Evolutionary conservation across 441 rosid genomes (phyloP).

Genomic region (Flueggea neowawraea): DNA sequence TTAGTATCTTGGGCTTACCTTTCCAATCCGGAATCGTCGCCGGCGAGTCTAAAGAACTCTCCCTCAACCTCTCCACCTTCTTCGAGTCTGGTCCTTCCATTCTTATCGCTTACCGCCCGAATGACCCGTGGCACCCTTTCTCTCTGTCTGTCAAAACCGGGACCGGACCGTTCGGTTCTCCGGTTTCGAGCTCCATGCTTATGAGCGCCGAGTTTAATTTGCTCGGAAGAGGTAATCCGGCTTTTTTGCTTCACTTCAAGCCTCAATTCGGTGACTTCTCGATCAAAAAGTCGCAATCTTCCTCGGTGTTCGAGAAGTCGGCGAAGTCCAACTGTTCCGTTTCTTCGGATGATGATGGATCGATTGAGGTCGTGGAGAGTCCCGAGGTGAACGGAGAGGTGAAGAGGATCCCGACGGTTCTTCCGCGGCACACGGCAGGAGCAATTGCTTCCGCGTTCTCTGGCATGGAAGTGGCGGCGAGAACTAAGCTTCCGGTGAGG

Average conservation of each 20-base stretch:
- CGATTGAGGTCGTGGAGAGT: conserved; percentile 63
- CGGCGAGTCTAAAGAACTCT: conserved; percentile 78
- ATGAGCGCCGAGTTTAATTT: conserved; percentile 92
- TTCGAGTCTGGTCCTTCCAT: conserved; percentile 80
- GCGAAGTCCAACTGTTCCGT: conserved; percentile 20
- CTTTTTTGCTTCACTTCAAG: conserved; percentile 85
- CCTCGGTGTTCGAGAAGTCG: conserved; percentile 15
- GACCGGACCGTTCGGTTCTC: conserved; percentile 76
- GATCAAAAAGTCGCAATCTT: conserved; percentile 62
- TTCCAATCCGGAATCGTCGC: conserved; percentile 84
- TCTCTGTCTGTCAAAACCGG: conserved; percentile 82
- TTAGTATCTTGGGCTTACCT: conserved; percentile 67
- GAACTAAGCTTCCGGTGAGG: conserved; percentile 62
- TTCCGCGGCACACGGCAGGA: conserved; percentile 36
- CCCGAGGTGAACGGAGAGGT: conserved; percentile 31
- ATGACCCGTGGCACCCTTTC: conserved; percentile 76
- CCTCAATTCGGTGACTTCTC: conserved; percentile 88
- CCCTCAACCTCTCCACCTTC: conserved; percentile 70
- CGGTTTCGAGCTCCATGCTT: conserved; percentile 54
- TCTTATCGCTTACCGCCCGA: conserved; percentile 86
- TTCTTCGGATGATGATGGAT: conserved; percentile 41
- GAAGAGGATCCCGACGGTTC: conserved; percentile 27
- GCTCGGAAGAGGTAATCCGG: conserved; percentile 48
- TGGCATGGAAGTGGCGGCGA: conserved; percentile 66
- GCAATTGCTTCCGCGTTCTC: conserved; percentile 46